Evolutionary conservation across 768 basidiomycete genomes (phyloP).

Genomic region (Suillus luteus): DNA sequence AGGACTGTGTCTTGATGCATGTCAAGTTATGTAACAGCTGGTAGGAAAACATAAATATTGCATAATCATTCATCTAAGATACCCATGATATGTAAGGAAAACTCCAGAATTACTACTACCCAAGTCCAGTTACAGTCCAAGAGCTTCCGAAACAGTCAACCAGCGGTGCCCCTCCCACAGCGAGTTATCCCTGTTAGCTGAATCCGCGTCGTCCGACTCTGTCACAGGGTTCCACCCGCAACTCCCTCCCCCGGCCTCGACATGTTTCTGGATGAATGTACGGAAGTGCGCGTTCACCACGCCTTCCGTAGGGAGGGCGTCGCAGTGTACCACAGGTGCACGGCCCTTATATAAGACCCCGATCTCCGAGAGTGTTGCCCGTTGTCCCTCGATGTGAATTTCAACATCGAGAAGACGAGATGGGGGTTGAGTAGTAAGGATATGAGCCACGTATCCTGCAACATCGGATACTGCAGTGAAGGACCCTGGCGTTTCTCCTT

Average conservation of each 20-base stretch:
- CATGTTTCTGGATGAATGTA: neutral
- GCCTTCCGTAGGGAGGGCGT: conserved; percentile 8
- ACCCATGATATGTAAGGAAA: neutral
- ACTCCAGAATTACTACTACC: neutral
- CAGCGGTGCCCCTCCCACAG: conserved; percentile 18
- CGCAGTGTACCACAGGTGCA: conserved; percentile 13
- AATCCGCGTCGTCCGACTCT: conserved; percentile 5
- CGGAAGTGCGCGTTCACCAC: neutral
- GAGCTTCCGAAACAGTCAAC: conserved; percentile 13
- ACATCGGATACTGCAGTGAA: conserved; percentile 29
- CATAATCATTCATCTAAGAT: neutral
- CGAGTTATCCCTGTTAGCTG: conserved; percentile 6
- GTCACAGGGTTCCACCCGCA: conserved; percentile 9
- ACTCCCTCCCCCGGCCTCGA: conserved; percentile 1
- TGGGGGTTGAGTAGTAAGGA: conserved; percentile 22
- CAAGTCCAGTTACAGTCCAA: neutral
- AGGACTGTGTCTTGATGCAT: too few relatives aligned
- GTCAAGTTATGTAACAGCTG: neutral
- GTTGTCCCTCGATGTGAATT: conserved; percentile 23
- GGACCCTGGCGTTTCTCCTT: conserved; percentile 24
- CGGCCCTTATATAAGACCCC: conserved; percentile 15
- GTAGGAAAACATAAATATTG: neutral
- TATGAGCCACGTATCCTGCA: conserved; percentile 25
- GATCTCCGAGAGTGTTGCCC: conserved; percentile 14
- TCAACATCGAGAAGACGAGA: conserved; percentile 13